Evolutionary conservation across 148 eudicot species (phyloP).

Genomic region (Linanthus parryae): DNA sequence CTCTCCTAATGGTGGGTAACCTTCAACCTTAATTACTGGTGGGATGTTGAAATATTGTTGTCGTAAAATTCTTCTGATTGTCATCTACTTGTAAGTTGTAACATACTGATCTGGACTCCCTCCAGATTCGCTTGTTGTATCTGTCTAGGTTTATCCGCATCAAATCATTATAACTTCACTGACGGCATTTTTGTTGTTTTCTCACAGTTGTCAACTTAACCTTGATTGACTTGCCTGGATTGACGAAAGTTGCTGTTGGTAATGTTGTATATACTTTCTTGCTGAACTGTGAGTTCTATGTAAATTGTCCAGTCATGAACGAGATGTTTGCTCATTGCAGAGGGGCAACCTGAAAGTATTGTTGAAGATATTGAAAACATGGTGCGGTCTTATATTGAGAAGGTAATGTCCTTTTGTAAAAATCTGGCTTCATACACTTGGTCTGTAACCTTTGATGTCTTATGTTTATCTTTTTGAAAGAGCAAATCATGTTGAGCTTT

Average conservation of each 20-base stretch:
- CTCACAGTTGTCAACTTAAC: constrained; percentile 91
- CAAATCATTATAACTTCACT: neutral
- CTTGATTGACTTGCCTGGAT: constrained; percentile 84
- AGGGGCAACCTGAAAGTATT: constrained; percentile 72
- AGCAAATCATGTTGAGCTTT: no score
- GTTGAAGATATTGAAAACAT: constrained; percentile 72
- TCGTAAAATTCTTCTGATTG: neutral
- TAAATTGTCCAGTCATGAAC: neutral
- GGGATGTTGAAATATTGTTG: neutral
- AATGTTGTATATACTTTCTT: constrained; percentile 15
- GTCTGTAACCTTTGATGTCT: no score
- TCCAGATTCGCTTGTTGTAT: no score
- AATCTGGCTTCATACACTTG: no score
- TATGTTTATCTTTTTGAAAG: no score
- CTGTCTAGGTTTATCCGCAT: neutral
- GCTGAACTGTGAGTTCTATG: neutral
- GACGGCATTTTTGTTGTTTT: constrained; percentile 8
- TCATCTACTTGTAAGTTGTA: neutral
- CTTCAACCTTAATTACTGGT: neutral
- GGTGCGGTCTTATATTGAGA: constrained; percentile 71
- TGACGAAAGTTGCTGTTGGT: constrained; percentile 99
- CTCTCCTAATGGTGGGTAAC: neutral
- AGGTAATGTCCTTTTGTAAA: constrained; percentile 53
- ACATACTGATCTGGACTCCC: no score
- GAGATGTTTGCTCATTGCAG: constrained; percentile 28